phyloP scores from a whole-genome alignment of 495 filamentous ascomycete genomes.

The Penicillium soppii region DNA sequence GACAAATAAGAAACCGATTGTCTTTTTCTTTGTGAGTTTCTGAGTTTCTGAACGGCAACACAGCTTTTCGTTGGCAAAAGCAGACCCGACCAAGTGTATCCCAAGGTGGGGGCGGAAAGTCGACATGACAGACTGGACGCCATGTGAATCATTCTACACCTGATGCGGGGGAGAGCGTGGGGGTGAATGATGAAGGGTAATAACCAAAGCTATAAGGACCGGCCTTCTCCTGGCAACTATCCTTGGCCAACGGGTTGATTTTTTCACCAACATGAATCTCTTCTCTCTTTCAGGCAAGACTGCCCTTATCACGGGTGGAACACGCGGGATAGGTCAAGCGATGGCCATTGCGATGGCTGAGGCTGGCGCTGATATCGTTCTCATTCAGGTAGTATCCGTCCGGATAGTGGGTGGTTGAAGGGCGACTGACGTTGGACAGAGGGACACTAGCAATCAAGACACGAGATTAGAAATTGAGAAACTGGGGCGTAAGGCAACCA shows the following conservation, averaged over 20 bases:
- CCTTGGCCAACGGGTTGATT: too few relatives aligned
- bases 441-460: constrained; percentile 61
- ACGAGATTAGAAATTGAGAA: constrained; percentile 62
- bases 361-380: constrained; percentile 77
- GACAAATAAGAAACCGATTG: too few relatives aligned
- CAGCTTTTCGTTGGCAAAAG: too few relatives aligned
- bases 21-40: too few relatives aligned
- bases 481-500: constrained; percentile 64
- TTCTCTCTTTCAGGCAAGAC: constrained; percentile 58
- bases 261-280: constrained; percentile 20
- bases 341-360: constrained; percentile 81
- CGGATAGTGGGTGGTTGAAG: neutral
- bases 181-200: neutral
- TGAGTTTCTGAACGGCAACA: too few relatives aligned
- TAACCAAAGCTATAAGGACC: neutral
- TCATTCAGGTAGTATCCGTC: constrained; percentile 47
- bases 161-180: neutral
- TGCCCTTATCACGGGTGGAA: constrained; percentile 83
- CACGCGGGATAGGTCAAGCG: constrained; percentile 83
- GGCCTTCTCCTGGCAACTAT: neutral
- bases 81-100: too few relatives aligned
- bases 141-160: neutral
- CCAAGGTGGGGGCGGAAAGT: too few relatives aligned
- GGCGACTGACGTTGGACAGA: constrained; percentile 36
- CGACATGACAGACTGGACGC: neutral